A percentile compares a stretch with the other conserved stretches of the same genome.
phyloP scores from a whole-genome alignment of 768 basidiomycete genomes.

The Tulasnella sp. region DNA sequence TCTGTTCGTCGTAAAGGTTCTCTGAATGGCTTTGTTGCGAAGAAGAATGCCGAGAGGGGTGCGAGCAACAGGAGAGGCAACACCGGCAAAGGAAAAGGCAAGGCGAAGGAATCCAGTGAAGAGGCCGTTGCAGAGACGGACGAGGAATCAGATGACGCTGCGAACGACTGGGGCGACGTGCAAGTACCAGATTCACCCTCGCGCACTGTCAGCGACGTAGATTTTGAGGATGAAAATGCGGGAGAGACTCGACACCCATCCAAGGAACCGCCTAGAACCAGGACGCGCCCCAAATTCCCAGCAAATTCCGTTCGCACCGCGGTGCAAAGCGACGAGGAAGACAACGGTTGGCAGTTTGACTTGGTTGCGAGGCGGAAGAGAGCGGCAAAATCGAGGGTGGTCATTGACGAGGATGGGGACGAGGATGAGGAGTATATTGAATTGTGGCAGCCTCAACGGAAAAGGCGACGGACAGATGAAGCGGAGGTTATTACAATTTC shows the following conservation, averaged over 20 bases:
- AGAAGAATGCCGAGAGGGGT: constrained; percentile 14
- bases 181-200: constrained; percentile 4
- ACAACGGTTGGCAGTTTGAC: not conserved
- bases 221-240: constrained; percentile 16
- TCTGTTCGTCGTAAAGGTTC: not conserved
- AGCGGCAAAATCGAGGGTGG: not conserved
- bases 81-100: constrained; percentile 21
- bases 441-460: not conserved
- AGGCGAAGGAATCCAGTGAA: constrained; percentile 4
- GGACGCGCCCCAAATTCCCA: not conserved
- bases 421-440: not conserved
- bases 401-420: not conserved
- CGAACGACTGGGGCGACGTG: constrained; percentile 8
- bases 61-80: constrained; percentile 17
- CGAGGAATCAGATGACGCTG: constrained; percentile 10
- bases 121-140: constrained; percentile 1
- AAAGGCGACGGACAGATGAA: not conserved
- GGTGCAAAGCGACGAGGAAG: not conserved
- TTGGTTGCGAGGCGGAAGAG: not conserved
- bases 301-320: not conserved
- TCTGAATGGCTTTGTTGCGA: constrained; percentile 8
- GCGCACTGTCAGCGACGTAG: constrained; percentile 9
- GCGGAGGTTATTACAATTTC: not conserved
- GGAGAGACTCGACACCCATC: constrained; percentile 16
- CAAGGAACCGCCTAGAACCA: not conserved